Evolutionary conservation across 164 flowering plant species (phyloP).

Genomic region (Taxillus chinensis): DNA sequence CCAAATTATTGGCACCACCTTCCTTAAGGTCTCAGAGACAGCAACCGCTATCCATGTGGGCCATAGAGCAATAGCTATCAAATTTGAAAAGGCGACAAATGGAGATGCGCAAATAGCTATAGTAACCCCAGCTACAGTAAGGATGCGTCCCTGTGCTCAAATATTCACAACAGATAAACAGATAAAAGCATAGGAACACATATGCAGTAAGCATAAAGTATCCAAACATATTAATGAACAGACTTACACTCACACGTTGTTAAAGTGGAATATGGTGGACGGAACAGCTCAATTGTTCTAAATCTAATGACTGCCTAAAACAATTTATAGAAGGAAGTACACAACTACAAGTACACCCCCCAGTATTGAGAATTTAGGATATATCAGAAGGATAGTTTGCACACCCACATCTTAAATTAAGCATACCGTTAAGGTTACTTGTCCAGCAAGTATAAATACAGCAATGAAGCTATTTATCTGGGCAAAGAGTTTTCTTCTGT

Average conservation of each 20-base stretch:
- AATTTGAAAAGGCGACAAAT: constrained; percentile 54
- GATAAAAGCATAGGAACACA: too few relatives aligned
- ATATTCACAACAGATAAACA: not conserved
- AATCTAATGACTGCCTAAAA: not conserved
- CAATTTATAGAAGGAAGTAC: too few relatives aligned
- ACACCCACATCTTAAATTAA: not conserved
- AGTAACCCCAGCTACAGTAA: constrained; percentile 79
- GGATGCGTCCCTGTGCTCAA: constrained; percentile 69
- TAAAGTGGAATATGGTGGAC: not conserved
- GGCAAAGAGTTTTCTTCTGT: constrained; percentile 75
- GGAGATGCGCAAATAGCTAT: constrained; percentile 77
- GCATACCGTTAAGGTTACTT: constrained; percentile 80
- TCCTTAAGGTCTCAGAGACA: constrained; percentile 68
- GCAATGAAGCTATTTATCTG: constrained; percentile 95
- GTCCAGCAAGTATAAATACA: constrained; percentile 80
- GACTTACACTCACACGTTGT: not conserved
- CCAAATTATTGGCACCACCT: constrained; percentile 32
- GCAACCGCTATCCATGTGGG: constrained; percentile 85
- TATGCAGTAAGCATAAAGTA: too few relatives aligned
- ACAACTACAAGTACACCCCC: too few relatives aligned
- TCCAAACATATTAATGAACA: not conserved
- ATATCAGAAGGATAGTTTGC: too few relatives aligned
- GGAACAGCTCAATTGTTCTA: not conserved
- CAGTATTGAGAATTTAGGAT: too few relatives aligned
- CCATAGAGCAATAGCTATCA: constrained; percentile 71